phyloP scores from a whole-genome alignment of 257 asterid species.

The Solanum chilense region DNA sequence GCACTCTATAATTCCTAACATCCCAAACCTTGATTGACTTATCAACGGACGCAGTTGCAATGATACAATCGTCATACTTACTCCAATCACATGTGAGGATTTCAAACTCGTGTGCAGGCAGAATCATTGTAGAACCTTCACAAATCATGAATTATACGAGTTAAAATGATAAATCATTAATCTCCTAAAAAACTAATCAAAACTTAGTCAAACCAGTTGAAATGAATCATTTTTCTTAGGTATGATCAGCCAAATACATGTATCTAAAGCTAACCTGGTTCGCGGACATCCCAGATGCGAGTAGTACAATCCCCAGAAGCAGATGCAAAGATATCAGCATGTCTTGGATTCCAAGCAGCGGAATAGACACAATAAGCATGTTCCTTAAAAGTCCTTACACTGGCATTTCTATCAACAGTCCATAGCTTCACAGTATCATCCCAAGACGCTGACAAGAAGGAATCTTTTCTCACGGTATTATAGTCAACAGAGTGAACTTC shows the following conservation, averaged over 20 bases:
- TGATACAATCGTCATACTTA: constrained; percentile 81
- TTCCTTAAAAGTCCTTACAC: constrained; percentile 94
- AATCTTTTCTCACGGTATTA: constrained; percentile 75
- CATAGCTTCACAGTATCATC: constrained; percentile 86
- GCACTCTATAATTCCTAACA: constrained; percentile 76
- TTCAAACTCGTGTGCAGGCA: constrained; percentile 91
- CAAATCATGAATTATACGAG: background rate
- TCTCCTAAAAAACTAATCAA: background rate
- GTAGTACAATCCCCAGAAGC: constrained; percentile 95
- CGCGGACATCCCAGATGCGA: constrained; percentile 97
- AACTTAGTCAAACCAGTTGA: background rate
- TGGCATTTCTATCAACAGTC: constrained; percentile 84
- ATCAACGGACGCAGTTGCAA: constrained; percentile 91
- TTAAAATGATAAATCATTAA: background rate
- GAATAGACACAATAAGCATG: constrained; percentile 91
- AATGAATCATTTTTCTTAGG: background rate
- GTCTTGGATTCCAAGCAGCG: constrained; percentile 90
- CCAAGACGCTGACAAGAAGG: constrained; percentile 91
- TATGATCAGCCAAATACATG: background rate
- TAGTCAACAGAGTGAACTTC: constrained; percentile 89
- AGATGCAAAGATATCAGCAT: constrained; percentile 85
- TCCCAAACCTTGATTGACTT: constrained; percentile 95
- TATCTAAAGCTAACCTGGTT: constrained; percentile 47
- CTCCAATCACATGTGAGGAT: constrained; percentile 96
- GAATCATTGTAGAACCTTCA: constrained; percentile 92